Percentiles rank a stretch among this genome's conserved stretches.
phyloP scores from a whole-genome alignment of 768 basidiomycete species.

The Boletus coccyginus region DNA sequence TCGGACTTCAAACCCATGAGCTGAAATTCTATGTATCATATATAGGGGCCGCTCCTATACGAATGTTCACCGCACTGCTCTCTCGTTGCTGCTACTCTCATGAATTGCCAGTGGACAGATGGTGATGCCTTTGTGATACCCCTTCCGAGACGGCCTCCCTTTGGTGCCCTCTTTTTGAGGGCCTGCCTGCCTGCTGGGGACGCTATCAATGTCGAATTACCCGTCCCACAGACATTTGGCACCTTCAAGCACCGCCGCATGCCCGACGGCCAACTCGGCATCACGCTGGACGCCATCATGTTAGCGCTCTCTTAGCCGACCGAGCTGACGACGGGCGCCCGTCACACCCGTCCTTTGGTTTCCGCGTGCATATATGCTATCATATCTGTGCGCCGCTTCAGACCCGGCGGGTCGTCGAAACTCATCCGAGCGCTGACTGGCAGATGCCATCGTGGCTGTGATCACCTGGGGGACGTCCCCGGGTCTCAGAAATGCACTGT shows the following conservation, averaged over 20 bases:
- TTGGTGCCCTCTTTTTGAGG: conserved; percentile 22
- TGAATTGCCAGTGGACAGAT: background rate
- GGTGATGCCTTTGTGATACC: background rate
- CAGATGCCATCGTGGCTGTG: conserved; percentile 25
- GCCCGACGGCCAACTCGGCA: conserved; percentile 20
- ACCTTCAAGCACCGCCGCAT: conserved; percentile 26
- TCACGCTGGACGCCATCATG: conserved; percentile 29
- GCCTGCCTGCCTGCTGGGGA: conserved; percentile 33
- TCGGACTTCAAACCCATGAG: no score
- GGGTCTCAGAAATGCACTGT: conserved; percentile 24
- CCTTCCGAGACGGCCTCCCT: background rate
- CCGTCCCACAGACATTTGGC: conserved; percentile 22
- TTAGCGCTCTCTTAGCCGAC: conserved; percentile 35
- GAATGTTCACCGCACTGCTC: background rate
- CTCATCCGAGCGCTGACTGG: background rate
- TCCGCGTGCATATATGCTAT: background rate
- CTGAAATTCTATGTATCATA: no score
- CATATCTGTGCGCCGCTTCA: conserved; percentile 18
- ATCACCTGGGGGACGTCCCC: conserved; percentile 34
- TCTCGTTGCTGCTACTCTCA: background rate
- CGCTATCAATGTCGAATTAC: conserved; percentile 30
- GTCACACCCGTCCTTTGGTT: conserved; percentile 21
- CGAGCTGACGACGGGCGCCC: conserved; percentile 1
- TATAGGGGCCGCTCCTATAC: no score
- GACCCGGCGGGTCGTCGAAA: background rate